Evolutionary conservation across 2,329 filamentous ascomycete genomes (phyloP).

Genomic region (Sclerotinia spermophila): DNA sequence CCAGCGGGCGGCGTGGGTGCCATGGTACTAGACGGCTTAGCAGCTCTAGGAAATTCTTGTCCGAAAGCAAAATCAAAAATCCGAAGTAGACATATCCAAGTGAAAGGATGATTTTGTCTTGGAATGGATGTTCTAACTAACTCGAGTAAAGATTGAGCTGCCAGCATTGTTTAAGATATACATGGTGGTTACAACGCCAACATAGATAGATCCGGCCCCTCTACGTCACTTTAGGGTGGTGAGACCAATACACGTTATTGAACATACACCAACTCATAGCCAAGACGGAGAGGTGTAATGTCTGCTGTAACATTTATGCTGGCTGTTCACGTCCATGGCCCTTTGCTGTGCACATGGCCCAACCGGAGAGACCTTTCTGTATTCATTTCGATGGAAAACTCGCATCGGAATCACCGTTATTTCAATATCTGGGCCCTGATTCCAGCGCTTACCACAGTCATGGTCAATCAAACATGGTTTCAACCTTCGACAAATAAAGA

Average conservation of each 20-base stretch:
- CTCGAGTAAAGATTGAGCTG: background rate
- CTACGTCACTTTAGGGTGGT: background rate
- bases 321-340: background rate
- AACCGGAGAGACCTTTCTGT: background rate
- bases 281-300: background rate
- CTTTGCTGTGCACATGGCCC: background rate
- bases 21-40: background rate
- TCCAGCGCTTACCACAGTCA: accelerated
- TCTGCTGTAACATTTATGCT: background rate
- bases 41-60: background rate
- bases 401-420: background rate
- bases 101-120: background rate
- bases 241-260: background rate
- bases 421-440: background rate
- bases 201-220: background rate
- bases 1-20: background rate
- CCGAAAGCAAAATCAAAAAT: background rate
- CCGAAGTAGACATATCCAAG: background rate
- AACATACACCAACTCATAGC: background rate
- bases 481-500: background rate
- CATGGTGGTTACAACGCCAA: background rate
- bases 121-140: background rate
- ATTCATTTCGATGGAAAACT: background rate
- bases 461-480: background rate
- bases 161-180: background rate